Base-by-base conservation (phyloP, 768 basidiomycete species). In the Chalciporus pseudorubinellus region DNA sequence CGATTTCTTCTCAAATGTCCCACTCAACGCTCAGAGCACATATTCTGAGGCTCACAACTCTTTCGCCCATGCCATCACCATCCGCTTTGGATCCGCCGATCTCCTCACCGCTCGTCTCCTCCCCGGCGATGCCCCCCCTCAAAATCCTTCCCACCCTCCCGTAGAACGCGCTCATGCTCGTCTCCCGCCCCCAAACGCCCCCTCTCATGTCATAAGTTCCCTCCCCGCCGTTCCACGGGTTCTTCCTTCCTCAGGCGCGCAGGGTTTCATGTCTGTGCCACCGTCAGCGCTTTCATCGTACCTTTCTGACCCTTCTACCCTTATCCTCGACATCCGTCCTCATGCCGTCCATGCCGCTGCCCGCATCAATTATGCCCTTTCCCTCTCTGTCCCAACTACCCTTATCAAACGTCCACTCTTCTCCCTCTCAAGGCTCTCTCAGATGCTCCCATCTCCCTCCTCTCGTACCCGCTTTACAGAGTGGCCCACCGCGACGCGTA, bases 331-430 rank as follows among this genome's bases (percentile, higher is more conserved):
- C 73, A 85, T 98, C 48, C 83, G 95, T 0, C 85, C 92, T 11
- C 89, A 90, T 69, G 85, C 86, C 16, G 81, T 86, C 7, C 87
- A 82, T 66, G 70, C 81, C 6, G 62, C 77, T 9, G 83, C 84
- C 20, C 85, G 92, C 44, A 59, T 97, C 26, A 78, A 78, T 36
- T 61, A 70, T 43, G 85, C 93, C 8, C 73, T 97, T 47, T 92
- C 92, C 43, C 81, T 98, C 55, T 90, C 89, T 42, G 89, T 97
- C 6, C 95, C 95, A 1, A 93, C 95, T 3, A 98, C 94, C 0
- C 85, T 98, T 19, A 85, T 98, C 65, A 93, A 92, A 56, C 85
- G 95, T 0, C 93, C 93, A 1, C 77, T 85, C 3, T 95, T 93
- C 73, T 85, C 89, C 22, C 78, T 95, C 9, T 75, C 82, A 38